Conservation (phyloP, 2,329 filamentous ascomycete genomes). For the Onygenales sp. region DNA sequence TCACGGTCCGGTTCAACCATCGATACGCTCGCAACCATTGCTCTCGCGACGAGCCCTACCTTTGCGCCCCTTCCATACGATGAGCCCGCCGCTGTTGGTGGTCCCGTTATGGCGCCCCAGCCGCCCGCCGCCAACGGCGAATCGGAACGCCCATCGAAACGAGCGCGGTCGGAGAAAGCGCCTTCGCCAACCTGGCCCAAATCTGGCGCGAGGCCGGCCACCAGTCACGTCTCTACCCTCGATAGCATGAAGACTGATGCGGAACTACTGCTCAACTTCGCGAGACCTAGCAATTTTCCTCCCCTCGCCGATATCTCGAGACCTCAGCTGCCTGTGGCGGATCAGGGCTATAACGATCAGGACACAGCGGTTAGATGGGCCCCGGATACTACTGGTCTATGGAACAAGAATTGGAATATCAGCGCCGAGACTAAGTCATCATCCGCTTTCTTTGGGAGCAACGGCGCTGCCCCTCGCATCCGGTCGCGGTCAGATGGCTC, state of each 20-base stretch:
- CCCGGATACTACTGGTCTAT: background rate
- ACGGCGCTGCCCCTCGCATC: constrained; percentile 24
- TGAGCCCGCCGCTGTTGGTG: constrained; percentile 14
- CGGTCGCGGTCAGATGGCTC: constrained; percentile 35
- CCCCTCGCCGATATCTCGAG: constrained; percentile 7
- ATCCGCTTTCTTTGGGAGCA: background rate
- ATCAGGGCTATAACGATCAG: constrained; percentile 22
- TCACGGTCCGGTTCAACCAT: constrained; percentile 38
- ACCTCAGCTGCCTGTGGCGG: constrained; percentile 15
- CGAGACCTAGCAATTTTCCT: constrained; percentile 28
- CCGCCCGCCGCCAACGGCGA: constrained; percentile 20
- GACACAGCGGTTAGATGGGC: constrained; percentile 2
- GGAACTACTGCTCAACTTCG: constrained; percentile 38
- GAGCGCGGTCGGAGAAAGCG: constrained; percentile 50
- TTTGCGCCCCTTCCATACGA: constrained; percentile 28
- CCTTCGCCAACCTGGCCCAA: constrained; percentile 31
- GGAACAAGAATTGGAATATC: background rate
- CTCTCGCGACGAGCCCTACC: constrained; percentile 39
- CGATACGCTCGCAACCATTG: constrained; percentile 42
- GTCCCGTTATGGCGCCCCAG: constrained; percentile 16
- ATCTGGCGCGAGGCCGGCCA: constrained; percentile 17
- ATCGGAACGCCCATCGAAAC: constrained; percentile 46
- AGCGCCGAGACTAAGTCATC: constrained; percentile 2
- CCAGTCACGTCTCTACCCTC: constrained; percentile 20
- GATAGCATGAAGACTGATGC: constrained; percentile 37